These are phyloP conservation scores for Antarctomyces pellizariae DNA, from an alignment of 495 filamentous ascomycete species.

Conservation along the genomic window DNA sequence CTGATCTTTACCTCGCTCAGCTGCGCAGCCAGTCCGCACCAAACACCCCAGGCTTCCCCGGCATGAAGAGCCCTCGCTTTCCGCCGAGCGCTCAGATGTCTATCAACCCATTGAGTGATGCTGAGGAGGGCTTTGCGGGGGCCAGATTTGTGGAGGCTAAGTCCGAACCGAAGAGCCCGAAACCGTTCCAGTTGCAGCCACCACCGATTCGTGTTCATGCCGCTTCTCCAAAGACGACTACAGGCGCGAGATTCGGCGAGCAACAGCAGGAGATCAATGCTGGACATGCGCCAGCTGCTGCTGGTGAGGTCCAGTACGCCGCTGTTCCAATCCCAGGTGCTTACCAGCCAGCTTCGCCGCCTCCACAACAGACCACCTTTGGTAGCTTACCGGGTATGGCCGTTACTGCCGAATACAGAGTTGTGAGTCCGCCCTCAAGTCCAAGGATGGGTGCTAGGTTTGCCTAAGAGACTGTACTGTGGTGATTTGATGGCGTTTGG, in stretches of 20 bases:
- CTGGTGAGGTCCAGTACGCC: slow-evolving; percentile 37
- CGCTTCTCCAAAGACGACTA: slow-evolving; percentile 25
- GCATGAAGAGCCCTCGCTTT: slow-evolving; percentile 29
- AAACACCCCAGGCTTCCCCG: slow-evolving; percentile 70
- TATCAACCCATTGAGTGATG: slow-evolving; percentile 15
- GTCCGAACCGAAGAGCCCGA: slow-evolving; percentile 19
- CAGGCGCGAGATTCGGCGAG: slow-evolving; percentile 6
- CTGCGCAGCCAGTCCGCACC: slow-evolving; percentile 78
- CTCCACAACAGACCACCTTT: slow-evolving; percentile 19
- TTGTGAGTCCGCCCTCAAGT: slow-evolving; percentile 18
- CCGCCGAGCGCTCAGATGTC: slow-evolving; percentile 24
- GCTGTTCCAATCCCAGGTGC: slow-evolving; percentile 41
- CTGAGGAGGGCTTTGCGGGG: slow-evolving; percentile 19
- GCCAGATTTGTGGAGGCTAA: slow-evolving; percentile 24
- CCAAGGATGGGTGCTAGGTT: too few species aligned
- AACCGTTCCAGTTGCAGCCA: slow-evolving; percentile 63
- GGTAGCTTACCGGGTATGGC: slow-evolving; percentile 20
- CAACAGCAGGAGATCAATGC: slow-evolving; percentile 7
- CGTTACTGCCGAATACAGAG: slow-evolving; percentile 15
- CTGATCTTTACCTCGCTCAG: slow-evolving; percentile 87
- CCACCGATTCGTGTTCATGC: slow-evolving; percentile 56
- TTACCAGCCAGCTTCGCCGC: slow-evolving; percentile 17
- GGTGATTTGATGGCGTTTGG: too few species aligned
- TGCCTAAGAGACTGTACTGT: too few species aligned
- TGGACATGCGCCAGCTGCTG: slow-evolving; percentile 23